A percentile compares a stretch with the other conserved stretches of the same genome.
Evolutionary conservation across 768 basidiomycete genomes (phyloP).

Genomic region (Gloeophyllum trabeum): DNA sequence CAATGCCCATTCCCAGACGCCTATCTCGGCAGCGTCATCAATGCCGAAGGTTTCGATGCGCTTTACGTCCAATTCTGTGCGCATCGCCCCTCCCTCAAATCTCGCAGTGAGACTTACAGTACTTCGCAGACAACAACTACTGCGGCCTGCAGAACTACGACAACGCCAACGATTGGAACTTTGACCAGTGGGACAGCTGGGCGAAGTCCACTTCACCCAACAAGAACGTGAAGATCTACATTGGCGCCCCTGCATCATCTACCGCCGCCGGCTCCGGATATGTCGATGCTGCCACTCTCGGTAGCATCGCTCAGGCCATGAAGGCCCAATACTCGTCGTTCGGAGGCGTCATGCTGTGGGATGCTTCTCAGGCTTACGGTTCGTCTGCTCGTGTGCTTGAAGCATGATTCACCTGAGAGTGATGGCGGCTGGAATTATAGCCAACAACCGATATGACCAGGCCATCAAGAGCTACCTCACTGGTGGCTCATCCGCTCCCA

Average conservation of each 20-base stretch:
- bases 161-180: conserved; percentile 20
- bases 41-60: conserved; percentile 56
- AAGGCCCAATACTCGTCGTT: conserved; percentile 51
- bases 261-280: conserved; percentile 52
- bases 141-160: conserved; percentile 40
- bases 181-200: conserved; percentile 46
- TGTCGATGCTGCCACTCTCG: conserved; percentile 34
- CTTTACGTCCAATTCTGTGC: conserved; percentile 64
- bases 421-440: conserved; percentile 10
- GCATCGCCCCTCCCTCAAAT: conserved; percentile 12
- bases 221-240: conserved; percentile 51
- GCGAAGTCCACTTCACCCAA: conserved; percentile 47
- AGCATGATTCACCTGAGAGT: neutral
- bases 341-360: conserved; percentile 44
- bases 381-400: neutral
- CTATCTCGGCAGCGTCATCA: conserved; percentile 40
- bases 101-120: neutral
- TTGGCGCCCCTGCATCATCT: conserved; percentile 50
- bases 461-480: conserved; percentile 30
- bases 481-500: conserved; percentile 11
- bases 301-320: conserved; percentile 34
- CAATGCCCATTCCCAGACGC: conserved; percentile 66
- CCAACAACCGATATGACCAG: conserved; percentile 30
- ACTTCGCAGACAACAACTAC: conserved; percentile 37
- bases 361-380: conserved; percentile 20